Evolutionary conservation across 2,329 filamentous ascomycete genomes (phyloP), one percentile per base, ranked within the genome.

Genomic region (Lecanicillium sp.): DNA sequence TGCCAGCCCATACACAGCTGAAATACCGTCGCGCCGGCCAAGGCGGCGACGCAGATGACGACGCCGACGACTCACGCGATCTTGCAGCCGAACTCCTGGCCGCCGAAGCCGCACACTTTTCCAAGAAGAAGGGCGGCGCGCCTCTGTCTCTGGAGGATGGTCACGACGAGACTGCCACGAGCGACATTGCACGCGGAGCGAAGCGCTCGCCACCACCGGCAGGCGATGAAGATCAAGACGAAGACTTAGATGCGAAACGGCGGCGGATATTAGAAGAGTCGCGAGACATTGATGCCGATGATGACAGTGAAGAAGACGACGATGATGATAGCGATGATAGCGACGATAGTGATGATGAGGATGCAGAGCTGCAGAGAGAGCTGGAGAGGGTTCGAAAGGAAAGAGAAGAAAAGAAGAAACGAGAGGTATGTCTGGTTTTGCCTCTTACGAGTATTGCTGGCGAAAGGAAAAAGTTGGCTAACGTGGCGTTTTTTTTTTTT

Each of bases 361-460:
- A 86, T 5, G 89, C 87, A 0, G 87, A 94, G 57, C 67, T 98
- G 47, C 85, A 94, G 73, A 77, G 90, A 31, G 92, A 98, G 59
- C 65, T 98, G 33, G 90, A 94, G 55, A 92, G 94, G 59, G 95
- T 98, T 58, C 86, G 94, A 58, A 80, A 79, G 45, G 87, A 92
- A 47, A 53, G 64, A n/a, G 62, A 66, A 32, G 62, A 65, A 40
- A 62, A 56, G 42, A 64, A 63, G 57, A 61, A 59, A 51, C 53
- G 51, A 46, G 58, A 63, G 51, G 51, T 60, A 44, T 12, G 45
- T 33, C n/a, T n/a, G n/a, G n/a, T 37, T 7, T 25, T 4, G 18
- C 15, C 7, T 18, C 11, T n/a, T 9, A 8, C 15, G 32, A 12
- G 12, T 20, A 5, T 5, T 25, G 20, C 11, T 16, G 20, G n/a